Evolutionary conservation across 345 rosid genomes (phyloP), one percentile per base, ranked within the genome.

Genomic region (Pugionium cornutum): DNA sequence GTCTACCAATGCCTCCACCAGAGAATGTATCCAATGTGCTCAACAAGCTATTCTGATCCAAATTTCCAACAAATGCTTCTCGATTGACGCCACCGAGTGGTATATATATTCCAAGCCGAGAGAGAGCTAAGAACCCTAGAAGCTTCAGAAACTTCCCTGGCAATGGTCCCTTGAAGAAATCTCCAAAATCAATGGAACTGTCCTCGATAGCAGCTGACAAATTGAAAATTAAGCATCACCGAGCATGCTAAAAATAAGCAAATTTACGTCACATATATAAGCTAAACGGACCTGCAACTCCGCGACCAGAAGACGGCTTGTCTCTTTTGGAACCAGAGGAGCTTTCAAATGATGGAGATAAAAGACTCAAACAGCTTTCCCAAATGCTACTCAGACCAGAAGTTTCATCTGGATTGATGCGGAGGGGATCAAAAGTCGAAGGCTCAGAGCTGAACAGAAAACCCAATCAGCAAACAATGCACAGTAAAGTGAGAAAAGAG

Each of bases 21-120:
- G 99, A 94, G 77, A 94, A 90, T 3, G 99, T 78, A 84, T 94
- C 99, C 71, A 94, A 85, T 34, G 97, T 94, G 79, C 89, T 87
- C 74, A 94, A 78, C 49, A 90, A 66, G 70, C 96, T 88, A 68
- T 94, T 94, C 77, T 86, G 95, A 68, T 90, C 96, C 70, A 94
- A 86, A 75, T 90, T 94, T 5, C 97, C 99, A 40, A 78, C 85
- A 64, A 94, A 94, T 34, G 95, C 97, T 62, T 88, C 99, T 51
- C 86, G 80, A 58, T 94, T 94, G 18, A 94, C 95, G 1, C 99
- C 96, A 69, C 99, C 97, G n/a, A 90, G 91, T 34, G 99, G 97
- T 67, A 94, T 74, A 52, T 90, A 94, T 32, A 90, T 86, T 34
- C 99, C 99, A 56, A 94, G 90, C 26, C 97, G 92, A 18, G 99